phyloP scores from a whole-genome alignment of 306 rosid genomes.

The Spatholobus suberectus region DNA sequence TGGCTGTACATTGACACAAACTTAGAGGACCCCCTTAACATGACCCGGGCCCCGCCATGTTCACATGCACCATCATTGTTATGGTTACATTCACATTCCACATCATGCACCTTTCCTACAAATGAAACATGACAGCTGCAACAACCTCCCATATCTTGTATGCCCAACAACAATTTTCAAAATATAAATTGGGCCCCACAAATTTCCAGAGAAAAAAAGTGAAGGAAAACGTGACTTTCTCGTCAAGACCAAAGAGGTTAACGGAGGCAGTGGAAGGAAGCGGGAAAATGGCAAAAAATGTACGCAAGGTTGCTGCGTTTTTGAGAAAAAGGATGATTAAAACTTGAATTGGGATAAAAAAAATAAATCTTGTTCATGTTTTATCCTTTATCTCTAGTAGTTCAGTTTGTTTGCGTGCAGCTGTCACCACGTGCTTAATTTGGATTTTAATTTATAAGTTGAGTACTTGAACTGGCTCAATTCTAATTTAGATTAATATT shows the following conservation, averaged over 20 bases:
- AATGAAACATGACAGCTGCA: constrained; percentile 41
- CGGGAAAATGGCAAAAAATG: background rate
- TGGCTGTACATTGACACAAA: constrained; percentile 67
- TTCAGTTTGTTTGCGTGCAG: background rate
- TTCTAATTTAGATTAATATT: constrained; percentile 12
- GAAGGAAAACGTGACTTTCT: constrained; percentile 2
- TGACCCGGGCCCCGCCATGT: constrained; percentile 51
- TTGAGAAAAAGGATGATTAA: background rate
- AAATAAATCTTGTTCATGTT: background rate
- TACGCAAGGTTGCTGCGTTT: background rate
- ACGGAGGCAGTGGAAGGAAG: background rate
- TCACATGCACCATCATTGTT: constrained; percentile 24
- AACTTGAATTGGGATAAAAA: background rate
- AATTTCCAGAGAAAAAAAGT: background rate
- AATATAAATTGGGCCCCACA: background rate
- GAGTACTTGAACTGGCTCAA: constrained; percentile 4
- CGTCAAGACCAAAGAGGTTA: background rate
- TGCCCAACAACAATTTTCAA: background rate
- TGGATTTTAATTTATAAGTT: constrained; percentile 22
- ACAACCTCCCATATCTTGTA: constrained; percentile 61
- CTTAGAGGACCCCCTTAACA: constrained; percentile 61
- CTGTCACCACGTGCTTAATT: constrained; percentile 16
- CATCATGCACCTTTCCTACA: constrained; percentile 32
- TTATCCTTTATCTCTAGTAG: background rate
- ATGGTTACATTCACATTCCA: constrained; percentile 6